Evolutionary conservation across 2,329 filamentous ascomycete species (phyloP).

Genomic region (Didymellaceae sp.): DNA sequence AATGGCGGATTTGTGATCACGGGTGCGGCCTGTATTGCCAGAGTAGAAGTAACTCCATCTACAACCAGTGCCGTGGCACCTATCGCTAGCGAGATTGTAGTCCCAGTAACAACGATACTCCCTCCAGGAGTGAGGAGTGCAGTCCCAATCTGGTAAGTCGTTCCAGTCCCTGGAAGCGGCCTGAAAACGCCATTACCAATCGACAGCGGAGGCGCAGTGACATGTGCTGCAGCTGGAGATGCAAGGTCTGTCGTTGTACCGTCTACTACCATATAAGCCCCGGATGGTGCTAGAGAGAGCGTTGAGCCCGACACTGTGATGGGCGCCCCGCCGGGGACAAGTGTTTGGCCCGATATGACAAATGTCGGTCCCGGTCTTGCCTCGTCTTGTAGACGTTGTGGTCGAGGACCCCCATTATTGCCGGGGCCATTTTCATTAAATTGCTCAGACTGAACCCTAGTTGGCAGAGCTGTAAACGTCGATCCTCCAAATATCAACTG

Average conservation of each 20-base stretch:
- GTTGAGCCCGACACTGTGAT: conserved; percentile 44
- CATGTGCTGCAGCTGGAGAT: conserved; percentile 21
- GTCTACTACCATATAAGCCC: conserved; percentile 42
- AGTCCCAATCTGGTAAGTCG: conserved; percentile 47
- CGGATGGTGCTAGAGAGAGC: conserved; percentile 42
- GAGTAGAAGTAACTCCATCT: conserved; percentile 27
- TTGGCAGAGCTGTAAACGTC: conserved; percentile 22
- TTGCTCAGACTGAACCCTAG: neutral
- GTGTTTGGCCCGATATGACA: conserved; percentile 48
- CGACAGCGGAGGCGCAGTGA: conserved; percentile 39
- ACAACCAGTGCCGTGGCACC: conserved; percentile 40
- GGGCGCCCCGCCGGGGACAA: conserved; percentile 43
- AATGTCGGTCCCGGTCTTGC: conserved; percentile 34
- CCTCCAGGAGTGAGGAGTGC: conserved; percentile 50
- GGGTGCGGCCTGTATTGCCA: conserved; percentile 29
- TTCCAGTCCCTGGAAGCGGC: conserved; percentile 40
- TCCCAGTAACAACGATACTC: conserved; percentile 43
- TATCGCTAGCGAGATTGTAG: conserved; percentile 39
- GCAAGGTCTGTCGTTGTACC: conserved; percentile 45
- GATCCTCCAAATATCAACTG: conserved; percentile 2
- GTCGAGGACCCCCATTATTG: neutral
- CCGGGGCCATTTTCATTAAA: neutral
- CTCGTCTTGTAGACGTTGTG: neutral
- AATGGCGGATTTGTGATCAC: conserved; percentile 51
- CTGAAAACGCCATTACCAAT: conserved; percentile 38